Evolutionary conservation across 1,284 basidiomycete genomes (phyloP).

Genomic region (Malassezia furfur): DNA sequence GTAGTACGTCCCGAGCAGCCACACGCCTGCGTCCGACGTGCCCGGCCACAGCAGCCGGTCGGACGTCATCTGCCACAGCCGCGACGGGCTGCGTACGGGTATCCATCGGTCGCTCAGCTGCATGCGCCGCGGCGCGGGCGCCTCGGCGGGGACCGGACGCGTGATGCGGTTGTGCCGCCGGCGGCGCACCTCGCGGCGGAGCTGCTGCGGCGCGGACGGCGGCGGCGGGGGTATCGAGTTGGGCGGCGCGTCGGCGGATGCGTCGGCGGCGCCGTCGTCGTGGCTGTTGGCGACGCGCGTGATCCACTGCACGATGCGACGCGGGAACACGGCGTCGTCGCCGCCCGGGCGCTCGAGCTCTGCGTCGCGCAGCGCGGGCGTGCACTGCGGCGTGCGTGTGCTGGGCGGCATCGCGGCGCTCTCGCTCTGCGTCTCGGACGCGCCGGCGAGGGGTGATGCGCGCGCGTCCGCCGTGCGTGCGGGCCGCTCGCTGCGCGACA

Average conservation of each 20-base stretch:
- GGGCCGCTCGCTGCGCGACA: not conserved
- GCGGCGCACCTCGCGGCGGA: not conserved
- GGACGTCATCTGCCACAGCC: conserved; percentile 7
- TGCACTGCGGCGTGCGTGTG: not conserved
- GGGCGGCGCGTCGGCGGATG: not conserved
- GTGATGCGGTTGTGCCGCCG: not conserved
- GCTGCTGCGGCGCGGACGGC: not conserved
- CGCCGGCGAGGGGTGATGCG: not conserved
- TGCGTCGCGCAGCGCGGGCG: not conserved
- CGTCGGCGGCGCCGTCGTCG: not conserved
- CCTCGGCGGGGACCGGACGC: not conserved
- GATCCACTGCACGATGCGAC: conserved; percentile 7
- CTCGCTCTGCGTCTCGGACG: not conserved
- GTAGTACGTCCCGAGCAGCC: conserved; percentile 5
- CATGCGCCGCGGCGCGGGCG: not conserved
- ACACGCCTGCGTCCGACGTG: not conserved
- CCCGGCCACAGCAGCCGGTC: not conserved
- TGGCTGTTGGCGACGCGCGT: conserved; percentile 4
- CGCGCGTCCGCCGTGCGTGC: not conserved
- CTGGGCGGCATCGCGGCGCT: not conserved
- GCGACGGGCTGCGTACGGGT: not conserved
- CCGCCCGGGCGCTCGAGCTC: too few relatives aligned
- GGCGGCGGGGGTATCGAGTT: not conserved
- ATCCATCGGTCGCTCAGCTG: not conserved
- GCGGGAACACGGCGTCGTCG: not conserved